phyloP scores from a whole-genome alignment of 2,329 filamentous ascomycete species.

The Epichloe elymi region DNA sequence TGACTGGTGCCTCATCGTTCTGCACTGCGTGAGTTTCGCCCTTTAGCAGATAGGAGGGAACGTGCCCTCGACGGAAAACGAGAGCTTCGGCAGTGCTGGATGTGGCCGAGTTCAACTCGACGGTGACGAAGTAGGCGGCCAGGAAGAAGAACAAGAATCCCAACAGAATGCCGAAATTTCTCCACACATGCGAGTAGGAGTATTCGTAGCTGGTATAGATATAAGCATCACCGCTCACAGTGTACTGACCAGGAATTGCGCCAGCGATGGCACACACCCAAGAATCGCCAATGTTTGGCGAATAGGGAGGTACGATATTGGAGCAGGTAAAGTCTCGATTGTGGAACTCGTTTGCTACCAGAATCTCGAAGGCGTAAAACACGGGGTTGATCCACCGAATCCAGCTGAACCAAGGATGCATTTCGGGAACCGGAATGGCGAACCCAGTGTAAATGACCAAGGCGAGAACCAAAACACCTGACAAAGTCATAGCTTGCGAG shows the following conservation, averaged over 20 bases:
- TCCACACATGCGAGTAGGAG: conserved; percentile 44
- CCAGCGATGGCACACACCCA: conserved; percentile 43
- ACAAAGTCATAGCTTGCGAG: conserved; percentile 40
- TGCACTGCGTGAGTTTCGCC: conserved; percentile 16
- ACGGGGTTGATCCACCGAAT: conserved; percentile 64
- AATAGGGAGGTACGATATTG: conserved; percentile 32
- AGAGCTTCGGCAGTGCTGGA: conserved; percentile 54
- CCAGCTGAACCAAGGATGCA: conserved; percentile 65
- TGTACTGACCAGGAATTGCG: conserved; percentile 36
- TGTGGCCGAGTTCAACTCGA: conserved; percentile 51
- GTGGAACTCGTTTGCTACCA: conserved; percentile 62
- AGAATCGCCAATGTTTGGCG: conserved; percentile 27
- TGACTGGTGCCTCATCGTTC: conserved; percentile 19
- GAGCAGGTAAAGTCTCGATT: conserved; percentile 44
- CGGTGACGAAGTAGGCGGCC: conserved; percentile 46
- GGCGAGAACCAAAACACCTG: conserved; percentile 42
- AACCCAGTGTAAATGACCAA: conserved; percentile 51
- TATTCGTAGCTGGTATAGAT: conserved; percentile 44
- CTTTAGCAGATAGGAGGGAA: conserved; percentile 28
- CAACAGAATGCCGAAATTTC: conserved; percentile 56
- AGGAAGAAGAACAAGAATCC: conserved; percentile 54
- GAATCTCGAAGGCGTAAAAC: conserved; percentile 58
- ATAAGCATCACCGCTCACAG: conserved; percentile 48
- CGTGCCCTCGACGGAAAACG: conserved; percentile 47
- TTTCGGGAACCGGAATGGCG: conserved; percentile 36